Conservation (phyloP, 2,329 filamentous ascomycete species). For the Lachnellula hyalina region DNA sequence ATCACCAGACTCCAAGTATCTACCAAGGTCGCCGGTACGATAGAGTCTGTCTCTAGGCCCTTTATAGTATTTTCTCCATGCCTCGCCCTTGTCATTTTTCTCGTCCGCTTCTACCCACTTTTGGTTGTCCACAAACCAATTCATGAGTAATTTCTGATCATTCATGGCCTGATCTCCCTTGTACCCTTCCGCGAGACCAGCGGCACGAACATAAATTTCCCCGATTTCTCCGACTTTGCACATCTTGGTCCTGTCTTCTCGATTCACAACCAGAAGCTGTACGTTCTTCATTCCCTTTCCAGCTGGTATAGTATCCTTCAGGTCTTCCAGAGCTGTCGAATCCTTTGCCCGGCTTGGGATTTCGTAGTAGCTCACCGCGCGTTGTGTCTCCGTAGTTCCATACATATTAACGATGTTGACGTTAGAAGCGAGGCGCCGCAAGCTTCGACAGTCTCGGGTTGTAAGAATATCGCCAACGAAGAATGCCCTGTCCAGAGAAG, state of each 20-base stretch:
- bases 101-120: constrained; percentile 38
- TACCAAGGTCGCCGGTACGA: constrained; percentile 78
- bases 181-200: constrained; percentile 79
- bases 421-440: constrained; percentile 73
- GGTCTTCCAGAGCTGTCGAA: constrained; percentile 55
- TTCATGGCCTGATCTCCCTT: constrained; percentile 29
- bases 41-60: constrained; percentile 85
- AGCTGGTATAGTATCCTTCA: constrained; percentile 74
- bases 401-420: constrained; percentile 79
- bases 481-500: constrained; percentile 71
- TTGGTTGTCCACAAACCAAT: constrained; percentile 32
- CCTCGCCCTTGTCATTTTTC: constrained; percentile 61
- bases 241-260: constrained; percentile 56
- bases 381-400: constrained; percentile 79
- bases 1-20: constrained; percentile 62
- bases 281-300: constrained; percentile 85
- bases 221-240: constrained; percentile 79
- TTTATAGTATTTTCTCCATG: constrained; percentile 73
- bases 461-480: constrained; percentile 91
- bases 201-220: constrained; percentile 78
- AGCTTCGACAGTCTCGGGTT: constrained; percentile 69
- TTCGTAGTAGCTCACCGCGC: constrained; percentile 78
- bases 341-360: constrained; percentile 63
- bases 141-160: constrained; percentile 30
- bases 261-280: constrained; percentile 78